A percentile compares a stretch with the other conserved stretches of the same genome.
These are phyloP conservation scores for Pleurotus sapidus DNA, from an alignment of 768 basidiomycete genomes.

Conservation along the genomic window DNA sequence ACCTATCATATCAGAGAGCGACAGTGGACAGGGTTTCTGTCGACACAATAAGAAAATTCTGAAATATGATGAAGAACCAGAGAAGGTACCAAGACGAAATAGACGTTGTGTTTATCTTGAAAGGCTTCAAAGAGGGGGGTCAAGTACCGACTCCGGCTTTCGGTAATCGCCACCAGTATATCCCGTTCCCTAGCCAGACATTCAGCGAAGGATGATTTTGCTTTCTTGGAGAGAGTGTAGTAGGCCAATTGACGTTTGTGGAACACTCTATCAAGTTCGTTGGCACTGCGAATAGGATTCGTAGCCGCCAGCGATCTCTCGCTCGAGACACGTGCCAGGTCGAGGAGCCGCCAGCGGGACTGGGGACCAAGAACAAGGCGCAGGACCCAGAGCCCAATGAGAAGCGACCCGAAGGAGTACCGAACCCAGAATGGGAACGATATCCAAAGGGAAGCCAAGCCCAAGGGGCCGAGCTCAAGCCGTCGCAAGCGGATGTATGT, in stretches of 20 bases:
- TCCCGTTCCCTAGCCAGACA: not conserved
- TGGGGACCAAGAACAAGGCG: too few species aligned
- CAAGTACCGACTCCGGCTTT: not conserved
- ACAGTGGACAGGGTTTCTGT: not conserved
- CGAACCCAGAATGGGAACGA: too few species aligned
- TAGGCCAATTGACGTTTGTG: not conserved
- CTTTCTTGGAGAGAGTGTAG: not conserved
- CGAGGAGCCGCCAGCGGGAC: too few species aligned
- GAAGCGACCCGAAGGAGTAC: too few species aligned
- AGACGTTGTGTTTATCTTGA: not conserved
- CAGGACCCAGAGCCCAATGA: too few species aligned
- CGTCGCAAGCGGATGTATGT: too few species aligned
- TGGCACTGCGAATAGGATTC: too few species aligned
- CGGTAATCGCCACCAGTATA: not conserved
- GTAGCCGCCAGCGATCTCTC: too few species aligned
- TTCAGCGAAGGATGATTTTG: not conserved
- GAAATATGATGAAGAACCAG: not conserved
- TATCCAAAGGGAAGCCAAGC: too few species aligned
- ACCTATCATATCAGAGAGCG: not conserved
- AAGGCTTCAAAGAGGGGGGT: not conserved
- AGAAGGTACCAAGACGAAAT: not conserved
- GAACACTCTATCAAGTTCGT: not conserved
- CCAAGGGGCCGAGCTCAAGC: too few species aligned
- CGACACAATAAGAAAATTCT: not conserved
- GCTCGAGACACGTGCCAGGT: too few species aligned